Percentiles rank a stretch among this genome's conserved stretches.
Conservation (phyloP, 192 early-diverging fungal genomes). For the Coemansia sp. region DNA sequence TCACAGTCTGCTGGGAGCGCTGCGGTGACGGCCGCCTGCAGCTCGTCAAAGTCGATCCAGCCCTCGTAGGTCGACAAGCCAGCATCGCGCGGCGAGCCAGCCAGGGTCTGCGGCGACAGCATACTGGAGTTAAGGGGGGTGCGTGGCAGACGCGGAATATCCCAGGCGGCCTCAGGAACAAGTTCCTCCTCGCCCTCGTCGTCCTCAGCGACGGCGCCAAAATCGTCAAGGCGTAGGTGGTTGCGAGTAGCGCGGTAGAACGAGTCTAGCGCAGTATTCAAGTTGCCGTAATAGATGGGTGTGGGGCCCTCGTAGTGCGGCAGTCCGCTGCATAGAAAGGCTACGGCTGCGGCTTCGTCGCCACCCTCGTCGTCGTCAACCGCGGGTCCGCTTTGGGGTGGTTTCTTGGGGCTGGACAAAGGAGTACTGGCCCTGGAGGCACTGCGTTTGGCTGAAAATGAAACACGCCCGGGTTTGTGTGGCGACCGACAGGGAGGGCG, state of each 20-base stretch:
- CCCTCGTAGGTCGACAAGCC: slow-evolving; percentile 21
- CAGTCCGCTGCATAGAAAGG: slow-evolving; percentile 44
- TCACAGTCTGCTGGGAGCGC: not conserved
- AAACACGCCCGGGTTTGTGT: not conserved
- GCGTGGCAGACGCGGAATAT: not conserved
- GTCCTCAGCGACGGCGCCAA: not conserved
- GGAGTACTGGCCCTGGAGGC: not conserved
- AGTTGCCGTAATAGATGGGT: slow-evolving; percentile 28
- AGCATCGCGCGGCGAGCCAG: slow-evolving; percentile 5
- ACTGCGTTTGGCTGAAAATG: not conserved
- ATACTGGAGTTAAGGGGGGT: not conserved
- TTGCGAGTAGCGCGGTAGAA: not conserved
- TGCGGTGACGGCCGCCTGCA: not conserved
- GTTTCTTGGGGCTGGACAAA: not conserved
- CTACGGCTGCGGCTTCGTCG: slow-evolving; percentile 36
- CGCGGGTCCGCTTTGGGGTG: not conserved
- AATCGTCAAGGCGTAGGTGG: not conserved
- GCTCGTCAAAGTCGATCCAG: slow-evolving; percentile 40
- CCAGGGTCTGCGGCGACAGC: slow-evolving; percentile 25
- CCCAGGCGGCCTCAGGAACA: not conserved
- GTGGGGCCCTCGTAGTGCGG: slow-evolving; percentile 46
- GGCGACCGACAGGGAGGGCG: not conserved
- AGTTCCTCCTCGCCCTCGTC: not conserved
- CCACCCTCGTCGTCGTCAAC: slow-evolving; percentile 10
- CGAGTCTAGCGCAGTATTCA: slow-evolving; percentile 11